phyloP scores from a whole-genome alignment of 495 filamentous ascomycete genomes.

The Aspergillus nanangensis region DNA sequence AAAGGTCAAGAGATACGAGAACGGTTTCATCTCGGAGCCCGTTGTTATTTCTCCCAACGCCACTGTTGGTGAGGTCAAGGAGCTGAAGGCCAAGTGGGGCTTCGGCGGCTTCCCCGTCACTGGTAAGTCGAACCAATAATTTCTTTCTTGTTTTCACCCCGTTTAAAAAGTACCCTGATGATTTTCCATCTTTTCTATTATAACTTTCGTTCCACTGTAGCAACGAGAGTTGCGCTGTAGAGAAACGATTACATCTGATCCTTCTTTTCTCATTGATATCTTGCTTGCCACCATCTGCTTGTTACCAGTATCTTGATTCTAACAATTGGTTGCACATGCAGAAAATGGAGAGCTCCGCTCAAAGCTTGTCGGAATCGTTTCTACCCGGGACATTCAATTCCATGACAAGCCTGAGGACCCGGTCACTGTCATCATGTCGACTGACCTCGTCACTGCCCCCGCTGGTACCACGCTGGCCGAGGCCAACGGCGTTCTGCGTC shows the following conservation, averaged over 20 bases:
- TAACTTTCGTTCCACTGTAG: constrained; percentile 99
- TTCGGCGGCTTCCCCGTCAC: constrained; percentile 99
- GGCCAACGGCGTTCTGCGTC: constrained; percentile 88
- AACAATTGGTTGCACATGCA: constrained; percentile 32
- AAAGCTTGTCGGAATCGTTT: constrained; percentile 94
- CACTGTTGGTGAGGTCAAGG: constrained; percentile 87
- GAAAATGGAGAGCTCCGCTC: constrained; percentile 90
- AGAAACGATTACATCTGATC: constrained; percentile 51
- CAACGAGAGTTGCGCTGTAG: constrained; percentile 80
- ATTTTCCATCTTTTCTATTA: constrained; percentile 59
- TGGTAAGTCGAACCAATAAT: constrained; percentile 58
- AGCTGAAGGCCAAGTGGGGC: constrained; percentile 94
- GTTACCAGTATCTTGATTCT: constrained; percentile 23
- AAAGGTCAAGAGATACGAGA: constrained; percentile 99
- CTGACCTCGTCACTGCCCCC: constrained; percentile 86
- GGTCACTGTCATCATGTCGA: constrained; percentile 91
- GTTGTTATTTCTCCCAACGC: constrained; percentile 84
- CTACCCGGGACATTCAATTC: constrained; percentile 97
- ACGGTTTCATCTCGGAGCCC: constrained; percentile 96
- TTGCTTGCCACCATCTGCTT: constrained; percentile 7
- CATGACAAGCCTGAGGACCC: constrained; percentile 63
- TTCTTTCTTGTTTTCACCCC: constrained; percentile 9
- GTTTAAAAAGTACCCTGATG: constrained; percentile 53
- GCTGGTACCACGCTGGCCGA: constrained; percentile 79
- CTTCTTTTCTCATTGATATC: neutral